Evolutionary conservation across 2,329 filamentous ascomycete species (phyloP), one percentile per base, ranked within the genome.

Genomic region (Verticillium nubilum): DNA sequence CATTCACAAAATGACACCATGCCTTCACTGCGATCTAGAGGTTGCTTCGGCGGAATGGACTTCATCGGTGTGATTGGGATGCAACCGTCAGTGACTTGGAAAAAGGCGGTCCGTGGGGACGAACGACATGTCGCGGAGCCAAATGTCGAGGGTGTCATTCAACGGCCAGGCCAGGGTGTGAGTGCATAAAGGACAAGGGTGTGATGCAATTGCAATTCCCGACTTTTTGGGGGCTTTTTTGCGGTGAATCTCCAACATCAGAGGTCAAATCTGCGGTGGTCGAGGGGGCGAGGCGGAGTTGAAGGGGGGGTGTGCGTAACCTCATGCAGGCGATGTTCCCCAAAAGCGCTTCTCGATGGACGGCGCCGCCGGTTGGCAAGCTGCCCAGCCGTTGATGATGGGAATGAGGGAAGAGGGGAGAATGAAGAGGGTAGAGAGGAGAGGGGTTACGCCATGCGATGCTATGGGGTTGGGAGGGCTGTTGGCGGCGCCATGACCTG

Each of bases 161-260:
- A n/a, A 50, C 10, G 42, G 19, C 42, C 12, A 19, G 42, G n/a
- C n/a, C n/a, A 23, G 19, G 56, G 56, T 12, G 56, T 57, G 37
- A 26, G 27, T 28, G 27, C 23, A 57, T 57, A 25, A 57, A 57
- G 17, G 17, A 33, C 23, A 42, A 57, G 42, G 56, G 42, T 31
- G 47, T 33, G 4, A 9, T 23, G 37, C 42, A 27, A 28, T 26
- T 33, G 26, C 42, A 57, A 52, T 52, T 57, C 56, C 56, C 56
- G 56, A 57, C 56, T 47, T 57, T 57, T 57, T 26, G 56, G 42
- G 29, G 47, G 56, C 27, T 27, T 31, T 26, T 33, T 52, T 10
- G 42, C 37, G 25, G 37, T 9, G 23, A 33, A 52, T 33, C 26
- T 50, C 19, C n/a, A 50, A 50, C 19, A 10, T 19, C 42, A 50